Percentiles rank a stretch among this genome's conserved stretches.
Evolutionary conservation across 2,329 filamentous ascomycete genomes (phyloP).

Genomic region (Zarea fungicola): DNA sequence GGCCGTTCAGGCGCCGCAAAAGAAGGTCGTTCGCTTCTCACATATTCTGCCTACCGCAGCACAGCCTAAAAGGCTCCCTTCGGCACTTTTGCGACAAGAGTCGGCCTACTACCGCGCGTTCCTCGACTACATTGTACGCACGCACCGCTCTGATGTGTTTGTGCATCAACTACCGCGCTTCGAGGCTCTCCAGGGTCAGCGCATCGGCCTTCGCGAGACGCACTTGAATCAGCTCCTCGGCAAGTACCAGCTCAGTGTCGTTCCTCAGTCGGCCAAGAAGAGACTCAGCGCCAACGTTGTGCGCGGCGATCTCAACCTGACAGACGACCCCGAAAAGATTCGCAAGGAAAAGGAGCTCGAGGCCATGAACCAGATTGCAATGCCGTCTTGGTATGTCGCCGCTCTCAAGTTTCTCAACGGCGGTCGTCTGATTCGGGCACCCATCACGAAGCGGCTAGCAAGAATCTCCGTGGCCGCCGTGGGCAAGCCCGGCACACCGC

Average conservation of each 20-base stretch:
- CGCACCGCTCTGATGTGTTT: slow-evolving; percentile 68
- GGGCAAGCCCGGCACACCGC: slow-evolving; percentile 37
- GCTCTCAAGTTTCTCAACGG: slow-evolving; percentile 58
- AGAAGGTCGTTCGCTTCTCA: slow-evolving; percentile 75
- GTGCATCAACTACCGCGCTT: slow-evolving; percentile 80
- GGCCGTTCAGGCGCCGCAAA: slow-evolving; percentile 31
- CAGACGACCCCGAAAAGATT: slow-evolving; percentile 58
- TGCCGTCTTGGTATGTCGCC: slow-evolving; percentile 57
- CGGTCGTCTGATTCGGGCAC: slow-evolving; percentile 58
- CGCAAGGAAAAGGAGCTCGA: slow-evolving; percentile 73
- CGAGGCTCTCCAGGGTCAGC: slow-evolving; percentile 79
- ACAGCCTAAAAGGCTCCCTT: slow-evolving; percentile 45
- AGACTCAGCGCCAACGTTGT: slow-evolving; percentile 68
- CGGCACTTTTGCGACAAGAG: slow-evolving; percentile 54
- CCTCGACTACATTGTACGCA: slow-evolving; percentile 63
- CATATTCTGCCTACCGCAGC: slow-evolving; percentile 43
- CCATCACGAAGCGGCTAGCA: slow-evolving; percentile 57
- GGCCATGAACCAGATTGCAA: slow-evolving; percentile 66
- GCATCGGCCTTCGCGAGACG: slow-evolving; percentile 64
- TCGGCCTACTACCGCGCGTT: slow-evolving; percentile 88
- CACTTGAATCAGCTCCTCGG: slow-evolving; percentile 80
- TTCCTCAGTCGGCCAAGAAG: slow-evolving; percentile 64
- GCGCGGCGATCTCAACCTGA: slow-evolving; percentile 61
- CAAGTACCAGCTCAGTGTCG: slow-evolving; percentile 72
- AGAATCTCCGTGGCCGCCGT: slow-evolving; percentile 46